A percentile compares a stretch with the other conserved stretches of the same genome.
These are phyloP conservation scores for Aphanomyces cochlioides DNA, from an alignment of 352 stramenopile genomes.

Conservation along the genomic window DNA sequence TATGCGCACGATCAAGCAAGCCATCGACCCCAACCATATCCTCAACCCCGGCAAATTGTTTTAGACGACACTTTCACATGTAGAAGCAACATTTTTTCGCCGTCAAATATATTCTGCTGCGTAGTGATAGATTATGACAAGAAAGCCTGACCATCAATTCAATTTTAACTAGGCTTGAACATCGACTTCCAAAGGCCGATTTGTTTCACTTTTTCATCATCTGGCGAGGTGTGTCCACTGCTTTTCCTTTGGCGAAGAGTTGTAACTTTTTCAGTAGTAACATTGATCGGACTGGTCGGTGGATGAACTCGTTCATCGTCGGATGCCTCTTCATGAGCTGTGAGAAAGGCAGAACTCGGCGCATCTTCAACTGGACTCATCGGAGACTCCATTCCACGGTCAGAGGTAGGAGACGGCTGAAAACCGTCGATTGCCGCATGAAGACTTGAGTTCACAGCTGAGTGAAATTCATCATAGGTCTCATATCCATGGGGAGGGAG, in stretches of 20 bases:
- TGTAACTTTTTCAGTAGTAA: not conserved
- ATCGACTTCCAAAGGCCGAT: conserved; percentile 14
- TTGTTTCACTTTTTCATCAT: not conserved
- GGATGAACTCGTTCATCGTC: not conserved
- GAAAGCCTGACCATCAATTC: not conserved
- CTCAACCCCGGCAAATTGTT: conserved; percentile 98
- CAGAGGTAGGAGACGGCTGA: not conserved
- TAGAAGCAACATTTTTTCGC: too few relatives aligned
- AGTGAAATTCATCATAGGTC: not conserved
- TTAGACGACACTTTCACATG: conserved; percentile 33
- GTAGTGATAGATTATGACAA: not conserved
- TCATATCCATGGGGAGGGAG: not conserved
- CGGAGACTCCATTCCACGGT: too few relatives aligned
- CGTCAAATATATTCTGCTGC: too few relatives aligned
- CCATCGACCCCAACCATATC: conserved; percentile 93
- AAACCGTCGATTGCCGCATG: not conserved
- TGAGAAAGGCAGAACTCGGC: too few relatives aligned
- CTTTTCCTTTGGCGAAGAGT: conserved; percentile 6
- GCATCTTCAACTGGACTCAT: too few relatives aligned
- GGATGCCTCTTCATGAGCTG: too few relatives aligned
- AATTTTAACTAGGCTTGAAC: conserved; percentile 7
- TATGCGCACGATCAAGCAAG: conserved; percentile 93
- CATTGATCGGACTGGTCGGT: not conserved
- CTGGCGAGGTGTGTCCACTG: not conserved
- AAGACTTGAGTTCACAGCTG: not conserved